phyloP scores from a whole-genome alignment of 345 rosid species.

The Nephelium lappaceum region DNA sequence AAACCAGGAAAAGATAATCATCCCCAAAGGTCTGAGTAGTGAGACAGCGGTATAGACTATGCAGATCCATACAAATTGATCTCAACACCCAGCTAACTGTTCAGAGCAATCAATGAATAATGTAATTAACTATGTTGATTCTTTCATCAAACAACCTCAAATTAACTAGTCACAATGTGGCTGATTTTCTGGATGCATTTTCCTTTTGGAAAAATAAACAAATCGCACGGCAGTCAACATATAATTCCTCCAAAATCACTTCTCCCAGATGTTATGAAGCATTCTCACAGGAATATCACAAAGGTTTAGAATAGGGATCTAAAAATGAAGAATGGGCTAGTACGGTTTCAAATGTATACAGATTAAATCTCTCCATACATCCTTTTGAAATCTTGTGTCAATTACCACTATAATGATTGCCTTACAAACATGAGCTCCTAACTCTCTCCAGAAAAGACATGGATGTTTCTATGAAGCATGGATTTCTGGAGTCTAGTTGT shows the following conservation, averaged over 20 bases:
- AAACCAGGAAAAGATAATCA: neutral
- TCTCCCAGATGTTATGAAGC: neutral
- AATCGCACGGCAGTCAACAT: neutral
- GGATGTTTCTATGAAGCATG: neutral
- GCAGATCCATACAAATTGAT: neutral
- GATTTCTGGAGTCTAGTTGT: neutral
- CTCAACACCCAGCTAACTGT: neutral
- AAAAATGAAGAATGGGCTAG: neutral
- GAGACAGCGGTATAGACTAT: neutral
- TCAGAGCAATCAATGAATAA: neutral
- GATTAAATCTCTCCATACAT: neutral
- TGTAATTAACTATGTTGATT: neutral
- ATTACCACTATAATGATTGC: neutral
- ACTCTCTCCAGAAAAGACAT: neutral
- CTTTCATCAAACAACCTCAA: neutral
- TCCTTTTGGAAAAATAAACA: neutral
- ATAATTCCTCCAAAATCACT: neutral
- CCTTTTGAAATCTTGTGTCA: neutral
- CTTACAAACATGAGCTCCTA: neutral
- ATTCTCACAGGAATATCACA: neutral
- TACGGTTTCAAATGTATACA: neutral
- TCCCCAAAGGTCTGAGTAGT: neutral
- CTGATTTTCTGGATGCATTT: neutral
- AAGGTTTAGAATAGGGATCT: neutral
- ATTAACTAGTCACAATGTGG: neutral